A percentile compares a stretch with the other conserved stretches of the same genome.
phyloP scores from a whole-genome alignment of 768 basidiomycete genomes.

The Pisolithus marmoratus region DNA sequence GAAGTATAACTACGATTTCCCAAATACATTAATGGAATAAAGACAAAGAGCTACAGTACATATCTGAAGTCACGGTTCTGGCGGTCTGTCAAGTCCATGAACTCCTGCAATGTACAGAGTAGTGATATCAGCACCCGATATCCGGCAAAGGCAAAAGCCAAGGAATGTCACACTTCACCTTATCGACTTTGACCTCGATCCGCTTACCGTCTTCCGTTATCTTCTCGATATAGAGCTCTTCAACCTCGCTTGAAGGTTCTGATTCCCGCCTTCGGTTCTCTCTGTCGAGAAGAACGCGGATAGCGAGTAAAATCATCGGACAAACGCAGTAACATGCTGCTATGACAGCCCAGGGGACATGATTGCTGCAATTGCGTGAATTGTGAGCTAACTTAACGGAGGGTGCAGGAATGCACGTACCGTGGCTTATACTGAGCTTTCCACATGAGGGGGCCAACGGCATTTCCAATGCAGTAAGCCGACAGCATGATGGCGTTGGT shows the following conservation, averaged over 20 bases:
- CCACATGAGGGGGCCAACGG: constrained; percentile 78
- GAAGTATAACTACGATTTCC: too few species aligned
- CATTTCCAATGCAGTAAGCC: constrained; percentile 64
- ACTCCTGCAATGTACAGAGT: not conserved
- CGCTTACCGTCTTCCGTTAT: constrained; percentile 44
- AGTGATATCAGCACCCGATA: not conserved
- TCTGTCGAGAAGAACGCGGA: constrained; percentile 47
- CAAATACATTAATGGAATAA: too few species aligned
- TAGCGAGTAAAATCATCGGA: constrained; percentile 40
- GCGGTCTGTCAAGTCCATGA: constrained; percentile 12
- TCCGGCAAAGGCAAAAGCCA: not conserved
- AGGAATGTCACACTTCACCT: constrained; percentile 37
- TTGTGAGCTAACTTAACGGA: not conserved
- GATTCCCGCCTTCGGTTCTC: constrained; percentile 64
- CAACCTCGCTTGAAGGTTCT: constrained; percentile 48
- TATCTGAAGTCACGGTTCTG: constrained; percentile 15
- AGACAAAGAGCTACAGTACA: constrained; percentile 2
- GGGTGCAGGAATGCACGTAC: constrained; percentile 22
- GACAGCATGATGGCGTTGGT: constrained; percentile 68
- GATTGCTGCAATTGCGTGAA: constrained; percentile 41
- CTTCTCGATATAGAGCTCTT: constrained; percentile 57
- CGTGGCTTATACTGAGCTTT: constrained; percentile 59
- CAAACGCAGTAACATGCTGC: constrained; percentile 55
- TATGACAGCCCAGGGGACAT: constrained; percentile 74
- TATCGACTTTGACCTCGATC: constrained; percentile 55